A percentile compares a stretch with the other conserved stretches of the same genome.
phyloP scores from a whole-genome alignment of 495 filamentous ascomycete genomes.

The Trichoderma orchidacearum region DNA sequence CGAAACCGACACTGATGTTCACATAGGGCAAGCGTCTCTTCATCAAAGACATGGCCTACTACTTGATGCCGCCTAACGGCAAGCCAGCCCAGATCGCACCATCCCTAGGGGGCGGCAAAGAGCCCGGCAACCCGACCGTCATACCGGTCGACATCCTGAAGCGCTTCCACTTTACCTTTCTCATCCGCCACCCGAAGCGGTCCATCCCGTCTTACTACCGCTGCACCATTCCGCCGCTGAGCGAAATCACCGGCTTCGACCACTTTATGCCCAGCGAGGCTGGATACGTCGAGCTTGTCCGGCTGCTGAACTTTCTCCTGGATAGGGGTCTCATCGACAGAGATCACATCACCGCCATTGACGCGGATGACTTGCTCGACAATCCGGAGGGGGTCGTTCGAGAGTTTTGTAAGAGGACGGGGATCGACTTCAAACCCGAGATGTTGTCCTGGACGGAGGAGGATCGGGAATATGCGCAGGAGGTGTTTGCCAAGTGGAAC shows the following conservation, averaged over 20 bases:
- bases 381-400: slow-evolving; percentile 57
- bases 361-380: slow-evolving; percentile 89
- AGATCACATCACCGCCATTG: slow-evolving; percentile 65
- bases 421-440: slow-evolving; percentile 49
- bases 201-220: slow-evolving; percentile 89
- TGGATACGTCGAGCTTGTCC: slow-evolving; percentile 76
- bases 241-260: slow-evolving; percentile 69
- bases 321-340: slow-evolving; percentile 38
- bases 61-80: slow-evolving; percentile 63
- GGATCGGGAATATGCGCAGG: slow-evolving; percentile 50
- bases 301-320: slow-evolving; percentile 70
- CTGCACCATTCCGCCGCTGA: slow-evolving; percentile 85
- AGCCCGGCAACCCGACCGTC: slow-evolving; percentile 68
- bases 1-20: no score
- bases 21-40: slow-evolving; percentile 70
- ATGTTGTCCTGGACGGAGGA: slow-evolving; percentile 79
- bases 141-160: slow-evolving; percentile 54
- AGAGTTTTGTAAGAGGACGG: slow-evolving; percentile 66
- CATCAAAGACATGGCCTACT: slow-evolving; percentile 95
- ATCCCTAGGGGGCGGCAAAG: slow-evolving; percentile 39
- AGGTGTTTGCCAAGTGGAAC: slow-evolving; percentile 86
- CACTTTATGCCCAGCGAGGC: slow-evolving; percentile 76
- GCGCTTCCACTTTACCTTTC: slow-evolving; percentile 86
- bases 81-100: slow-evolving; percentile 57
- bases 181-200: slow-evolving; percentile 82